Evolutionary conservation across 805 yeast species (phyloP).

Genomic region (Cyberlindnera americana): DNA sequence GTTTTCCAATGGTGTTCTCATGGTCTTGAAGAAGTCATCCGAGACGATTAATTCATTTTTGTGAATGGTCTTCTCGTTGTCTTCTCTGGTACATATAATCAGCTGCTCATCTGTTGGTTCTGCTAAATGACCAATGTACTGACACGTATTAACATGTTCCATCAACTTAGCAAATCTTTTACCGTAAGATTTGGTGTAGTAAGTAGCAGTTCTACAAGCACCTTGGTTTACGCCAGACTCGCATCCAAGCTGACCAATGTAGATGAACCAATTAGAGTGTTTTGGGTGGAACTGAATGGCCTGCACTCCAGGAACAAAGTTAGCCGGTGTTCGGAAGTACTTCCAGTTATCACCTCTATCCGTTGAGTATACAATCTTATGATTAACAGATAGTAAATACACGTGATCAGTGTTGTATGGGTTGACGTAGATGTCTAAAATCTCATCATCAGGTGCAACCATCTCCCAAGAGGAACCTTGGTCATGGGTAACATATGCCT

Average conservation of each 20-base stretch:
- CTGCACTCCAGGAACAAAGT: slow-evolving; percentile 51
- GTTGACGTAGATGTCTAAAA: slow-evolving; percentile 59
- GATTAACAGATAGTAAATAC: slow-evolving; percentile 23
- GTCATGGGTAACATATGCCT: slow-evolving; percentile 64
- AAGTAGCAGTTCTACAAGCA: slow-evolving; percentile 56
- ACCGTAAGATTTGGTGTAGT: slow-evolving; percentile 68
- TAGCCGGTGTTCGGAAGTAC: slow-evolving; percentile 41
- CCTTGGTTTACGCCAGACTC: slow-evolving; percentile 22
- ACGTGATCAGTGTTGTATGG: slow-evolving; percentile 52
- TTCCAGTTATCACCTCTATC: slow-evolving; percentile 58
- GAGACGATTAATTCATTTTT: slow-evolving; percentile 31
- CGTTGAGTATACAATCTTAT: slow-evolving; percentile 49
- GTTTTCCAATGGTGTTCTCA: slow-evolving; percentile 44
- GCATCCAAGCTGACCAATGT: slow-evolving; percentile 64
- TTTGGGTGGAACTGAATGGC: slow-evolving; percentile 61
- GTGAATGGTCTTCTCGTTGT: slow-evolving; percentile 30
- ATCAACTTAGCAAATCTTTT: slow-evolving; percentile 50
- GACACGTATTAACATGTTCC: slow-evolving; percentile 57
- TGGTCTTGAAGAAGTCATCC: slow-evolving; percentile 24
- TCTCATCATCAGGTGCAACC: slow-evolving; percentile 34
- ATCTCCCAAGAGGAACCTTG: slow-evolving; percentile 31
- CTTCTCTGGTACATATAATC: slow-evolving; percentile 59
- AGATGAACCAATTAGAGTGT: slow-evolving; percentile 56
- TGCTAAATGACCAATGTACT: slow-evolving; percentile 58
- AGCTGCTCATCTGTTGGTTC: slow-evolving; percentile 44